Percentiles rank a stretch among this genome's conserved stretches.
Evolutionary conservation across 2,329 filamentous ascomycete genomes (phyloP).

Genomic region (Parastagonospora nodorum): DNA sequence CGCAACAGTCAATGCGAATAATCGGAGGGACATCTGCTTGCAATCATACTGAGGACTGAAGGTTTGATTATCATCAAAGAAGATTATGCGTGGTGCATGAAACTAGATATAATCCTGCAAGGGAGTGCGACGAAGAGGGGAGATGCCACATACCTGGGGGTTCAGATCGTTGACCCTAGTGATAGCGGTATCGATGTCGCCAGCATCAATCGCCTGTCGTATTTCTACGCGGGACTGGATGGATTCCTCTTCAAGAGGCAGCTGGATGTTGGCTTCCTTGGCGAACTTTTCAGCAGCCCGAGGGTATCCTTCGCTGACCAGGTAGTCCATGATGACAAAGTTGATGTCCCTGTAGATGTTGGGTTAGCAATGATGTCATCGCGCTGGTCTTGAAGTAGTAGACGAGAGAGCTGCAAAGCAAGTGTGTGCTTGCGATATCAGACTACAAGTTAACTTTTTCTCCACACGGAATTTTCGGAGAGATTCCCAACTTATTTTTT

Average conservation of each 20-base stretch:
- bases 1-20: slow-evolving; percentile 9
- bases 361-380: slow-evolving; percentile 29
- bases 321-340: slow-evolving; percentile 91
- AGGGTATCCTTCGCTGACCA: slow-evolving; percentile 94
- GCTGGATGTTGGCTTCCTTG: slow-evolving; percentile 84
- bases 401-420: slow-evolving; percentile 12
- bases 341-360: slow-evolving; percentile 79
- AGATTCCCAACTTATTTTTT: slow-evolving; percentile 98
- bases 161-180: slow-evolving; percentile 87
- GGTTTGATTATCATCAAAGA: slow-evolving; percentile 87
- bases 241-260: slow-evolving; percentile 71
- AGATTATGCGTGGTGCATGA: slow-evolving; percentile 99
- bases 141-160: slow-evolving; percentile 72
- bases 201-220: slow-evolving; percentile 80
- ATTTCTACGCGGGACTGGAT: slow-evolving; percentile 83
- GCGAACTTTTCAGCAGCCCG: slow-evolving; percentile 92
- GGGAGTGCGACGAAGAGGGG: slow-evolving; percentile 20
- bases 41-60: slow-evolving; percentile 86
- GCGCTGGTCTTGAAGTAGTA: background rate
- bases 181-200: slow-evolving; percentile 84
- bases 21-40: slow-evolving; percentile 17
- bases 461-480: slow-evolving; percentile 96
- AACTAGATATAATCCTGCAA: slow-evolving; percentile 93
- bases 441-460: slow-evolving; percentile 80
- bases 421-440: slow-evolving; percentile 54